A percentile compares a stretch with the other conserved stretches of the same genome.
phyloP scores from a whole-genome alignment of 78 protist genomes.

The Chrysochromulina parva region DNA sequence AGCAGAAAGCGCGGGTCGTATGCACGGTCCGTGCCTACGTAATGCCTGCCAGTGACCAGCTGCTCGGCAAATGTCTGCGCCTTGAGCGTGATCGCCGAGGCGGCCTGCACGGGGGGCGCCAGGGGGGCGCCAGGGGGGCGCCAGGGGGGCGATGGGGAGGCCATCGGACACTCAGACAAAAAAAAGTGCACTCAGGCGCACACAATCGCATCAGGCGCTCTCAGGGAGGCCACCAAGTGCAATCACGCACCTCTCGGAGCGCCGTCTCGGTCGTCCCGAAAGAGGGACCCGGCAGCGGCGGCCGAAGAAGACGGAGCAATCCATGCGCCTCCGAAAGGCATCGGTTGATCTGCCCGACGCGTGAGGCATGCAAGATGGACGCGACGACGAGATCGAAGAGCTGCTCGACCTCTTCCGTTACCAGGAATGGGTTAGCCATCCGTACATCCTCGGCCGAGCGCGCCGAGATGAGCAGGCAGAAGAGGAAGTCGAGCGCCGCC shows the following conservation, averaged over 20 bases:
- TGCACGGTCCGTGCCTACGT: background rate
- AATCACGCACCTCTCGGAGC: too few species aligned
- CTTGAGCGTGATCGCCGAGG: background rate
- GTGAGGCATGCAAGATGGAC: background rate
- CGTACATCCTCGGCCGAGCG: background rate
- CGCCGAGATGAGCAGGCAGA: conserved; percentile 3
- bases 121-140: too few species aligned
- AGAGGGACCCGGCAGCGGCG: background rate
- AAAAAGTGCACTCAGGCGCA: too few species aligned
- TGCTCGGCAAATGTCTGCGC: conserved; percentile 5
- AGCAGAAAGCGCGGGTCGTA: conserved; percentile 54
- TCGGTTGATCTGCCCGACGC: conserved; percentile 15
- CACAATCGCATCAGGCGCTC: too few species aligned
- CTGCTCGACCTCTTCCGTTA: background rate
- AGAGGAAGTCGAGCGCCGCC: background rate
- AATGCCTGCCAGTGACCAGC: background rate
- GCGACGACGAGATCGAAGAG: background rate
- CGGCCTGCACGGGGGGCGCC: background rate
- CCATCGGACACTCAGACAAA: too few species aligned
- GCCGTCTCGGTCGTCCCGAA: background rate
- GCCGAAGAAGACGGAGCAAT: background rate
- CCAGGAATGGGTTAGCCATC: conserved; percentile 47
- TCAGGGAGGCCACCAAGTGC: too few species aligned
- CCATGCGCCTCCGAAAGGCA: background rate
- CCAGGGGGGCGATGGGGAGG: too few species aligned